phyloP scores from a whole-genome alignment of 1,139 yeast species.

The Candida smagusa region DNA sequence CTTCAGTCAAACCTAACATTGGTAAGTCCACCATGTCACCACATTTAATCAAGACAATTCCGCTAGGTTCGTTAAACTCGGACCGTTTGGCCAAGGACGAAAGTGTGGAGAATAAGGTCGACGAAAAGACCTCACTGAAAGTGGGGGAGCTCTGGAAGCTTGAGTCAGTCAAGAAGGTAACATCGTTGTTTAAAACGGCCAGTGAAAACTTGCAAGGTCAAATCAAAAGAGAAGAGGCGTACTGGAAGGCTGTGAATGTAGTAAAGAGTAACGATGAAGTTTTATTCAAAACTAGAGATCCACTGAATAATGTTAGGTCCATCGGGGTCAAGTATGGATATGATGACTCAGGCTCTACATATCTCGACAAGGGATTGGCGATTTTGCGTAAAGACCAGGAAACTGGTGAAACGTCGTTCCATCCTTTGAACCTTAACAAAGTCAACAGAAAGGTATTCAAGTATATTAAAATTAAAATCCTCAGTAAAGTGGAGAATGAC shows the following conservation, averaged over 20 bases:
- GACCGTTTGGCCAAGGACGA: constrained; percentile 45
- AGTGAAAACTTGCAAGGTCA: constrained; percentile 52
- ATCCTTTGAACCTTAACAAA: constrained; percentile 22
- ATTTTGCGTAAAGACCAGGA: constrained; percentile 43
- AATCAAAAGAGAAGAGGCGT: constrained; percentile 59
- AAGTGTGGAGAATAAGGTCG: constrained; percentile 14
- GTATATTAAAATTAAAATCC: constrained; percentile 51
- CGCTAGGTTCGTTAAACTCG: constrained; percentile 76
- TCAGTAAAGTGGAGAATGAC: constrained; percentile 52
- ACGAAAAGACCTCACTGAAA: constrained; percentile 29
- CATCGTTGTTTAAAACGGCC: constrained; percentile 50
- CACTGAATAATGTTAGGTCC: constrained; percentile 39
- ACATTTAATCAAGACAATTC: constrained; percentile 70
- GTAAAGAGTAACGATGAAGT: constrained; percentile 63
- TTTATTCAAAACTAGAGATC: constrained; percentile 65
- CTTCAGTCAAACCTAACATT: constrained; percentile 80
- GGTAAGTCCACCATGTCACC: constrained; percentile 90
- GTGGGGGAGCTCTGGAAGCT: constrained; percentile 87
- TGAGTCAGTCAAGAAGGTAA: constrained; percentile 59
- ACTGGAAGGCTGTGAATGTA: constrained; percentile 64
- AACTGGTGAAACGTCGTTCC: constrained; percentile 35
- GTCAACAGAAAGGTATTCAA: constrained; percentile 30
- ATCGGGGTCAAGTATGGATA: constrained; percentile 87
- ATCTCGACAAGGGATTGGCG: constrained; percentile 71
- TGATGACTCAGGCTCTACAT: constrained; percentile 83